Evolutionary conservation across 2,329 filamentous ascomycete genomes (phyloP), one percentile per base, ranked within the genome.

Genomic region (Colletotrichum australisinense): DNA sequence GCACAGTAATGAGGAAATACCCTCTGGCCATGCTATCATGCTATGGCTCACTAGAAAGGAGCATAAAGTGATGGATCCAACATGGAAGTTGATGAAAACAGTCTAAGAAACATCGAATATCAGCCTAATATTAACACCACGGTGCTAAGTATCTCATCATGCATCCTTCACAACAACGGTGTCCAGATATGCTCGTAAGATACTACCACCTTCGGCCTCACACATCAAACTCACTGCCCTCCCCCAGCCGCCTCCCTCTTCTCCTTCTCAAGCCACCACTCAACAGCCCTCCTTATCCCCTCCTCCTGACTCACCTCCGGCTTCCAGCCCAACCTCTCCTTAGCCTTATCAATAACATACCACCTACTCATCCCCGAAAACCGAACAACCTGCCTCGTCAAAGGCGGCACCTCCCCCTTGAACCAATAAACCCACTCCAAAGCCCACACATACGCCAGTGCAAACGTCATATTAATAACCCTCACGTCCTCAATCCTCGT

Each of bases 291-390:
- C 56, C 75, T 35, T n/a, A 82, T 69, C 0, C 80, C 80, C 38
- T 82, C 79, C 6, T 79, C 74, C 55, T 78, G 72, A 14, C 72
- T 69, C 5, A 81, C 73, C 19, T 77, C 72, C 1, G 80, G 80
- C 69, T 77, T 56, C 72, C 81, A 82, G 14, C 76, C 80, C 42
- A 82, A 69, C 65, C 80, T 67, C n/a, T 77, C 74, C 73, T 66
- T 80, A 22, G 81, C 80, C 72, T 82, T 82, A 9, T 77, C 75
- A 46, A 80, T 80, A 49, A 79, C 74, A 66, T 78, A 82, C 72
- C 79, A 81, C 30, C 81, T 76, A 56, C 78, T 79, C 68, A 78
- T 79, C 52, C 75, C 76, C 46, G 76, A 75, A 60, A 77, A 79
- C 70, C 78, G 76, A 16, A 82, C 79, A 52, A 78, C 75, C 30